A percentile compares a stretch with the other conserved stretches of the same genome.
phyloP scores from a whole-genome alignment of 139 green algal genomes.

The Ettlia oleoabundans region DNA sequence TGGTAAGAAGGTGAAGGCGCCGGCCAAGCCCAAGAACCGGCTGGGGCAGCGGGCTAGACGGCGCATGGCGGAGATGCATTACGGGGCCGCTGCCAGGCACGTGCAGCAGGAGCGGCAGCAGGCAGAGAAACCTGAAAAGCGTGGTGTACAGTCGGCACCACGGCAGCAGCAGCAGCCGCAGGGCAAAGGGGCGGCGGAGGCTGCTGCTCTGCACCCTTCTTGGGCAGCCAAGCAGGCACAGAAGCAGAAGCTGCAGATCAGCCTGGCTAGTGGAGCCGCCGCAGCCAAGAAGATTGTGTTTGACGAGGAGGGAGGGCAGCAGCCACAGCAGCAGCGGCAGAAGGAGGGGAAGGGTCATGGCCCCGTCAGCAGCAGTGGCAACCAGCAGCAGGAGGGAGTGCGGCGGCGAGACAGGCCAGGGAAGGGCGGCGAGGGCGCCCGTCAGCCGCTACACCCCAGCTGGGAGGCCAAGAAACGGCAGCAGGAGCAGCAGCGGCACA shows the following conservation, averaged over 20 bases:
- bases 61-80: constrained; percentile 51
- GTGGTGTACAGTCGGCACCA: neutral
- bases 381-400: neutral
- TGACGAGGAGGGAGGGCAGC: constrained; percentile 51
- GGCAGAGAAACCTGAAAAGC: constrained; percentile 14
- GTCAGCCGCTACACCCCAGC: constrained; percentile 22
- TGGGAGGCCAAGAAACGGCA: constrained; percentile 33
- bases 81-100: constrained; percentile 45
- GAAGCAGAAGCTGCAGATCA: constrained; percentile 26
- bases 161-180: neutral
- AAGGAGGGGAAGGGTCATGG: no score
- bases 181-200: neutral
- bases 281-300: constrained; percentile 54
- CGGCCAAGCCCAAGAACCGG: constrained; percentile 57
- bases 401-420: neutral
- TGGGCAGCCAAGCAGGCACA: constrained; percentile 66
- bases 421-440: neutral
- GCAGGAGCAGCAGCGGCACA: constrained; percentile 16
- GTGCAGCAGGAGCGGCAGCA: constrained; percentile 27
- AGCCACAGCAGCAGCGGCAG: no score
- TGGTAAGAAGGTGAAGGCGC: constrained; percentile 40
- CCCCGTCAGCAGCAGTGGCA: no score
- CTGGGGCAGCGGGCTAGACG: constrained; percentile 63
- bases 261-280: neutral
- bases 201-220: constrained; percentile 56